Evolutionary conservation across 2,329 filamentous ascomycete species (phyloP).

Genomic region (Cladobotryum mycophilum): DNA sequence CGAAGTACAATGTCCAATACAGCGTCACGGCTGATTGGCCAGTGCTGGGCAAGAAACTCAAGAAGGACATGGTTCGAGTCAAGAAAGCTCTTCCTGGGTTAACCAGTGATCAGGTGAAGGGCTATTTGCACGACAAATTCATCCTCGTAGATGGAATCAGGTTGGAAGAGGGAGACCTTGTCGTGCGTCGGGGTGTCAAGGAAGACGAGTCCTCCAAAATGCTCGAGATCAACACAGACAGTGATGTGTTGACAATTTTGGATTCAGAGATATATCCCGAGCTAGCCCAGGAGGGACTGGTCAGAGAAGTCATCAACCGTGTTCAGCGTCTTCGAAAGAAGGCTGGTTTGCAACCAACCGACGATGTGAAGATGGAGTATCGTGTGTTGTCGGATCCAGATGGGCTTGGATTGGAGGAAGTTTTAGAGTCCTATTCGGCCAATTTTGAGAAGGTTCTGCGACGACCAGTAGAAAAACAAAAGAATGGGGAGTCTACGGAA

Average conservation of each 20-base stretch:
- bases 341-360: conserved; percentile 81
- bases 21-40: conserved; percentile 89
- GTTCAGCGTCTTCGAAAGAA: conserved; percentile 93
- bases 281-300: conserved; percentile 80
- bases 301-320: conserved; percentile 86
- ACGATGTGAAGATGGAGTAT: conserved; percentile 96
- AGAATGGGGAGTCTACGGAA: conserved; percentile 19
- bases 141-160: conserved; percentile 82
- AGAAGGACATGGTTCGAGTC: conserved; percentile 87
- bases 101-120: conserved; percentile 72
- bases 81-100: conserved; percentile 82
- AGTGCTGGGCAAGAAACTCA: conserved; percentile 90
- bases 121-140: conserved; percentile 65
- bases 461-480: conserved; percentile 58
- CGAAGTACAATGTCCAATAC: conserved; percentile 87
- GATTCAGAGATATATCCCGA: conserved; percentile 77
- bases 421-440: conserved; percentile 61
- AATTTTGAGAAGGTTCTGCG: conserved; percentile 72
- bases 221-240: conserved; percentile 81
- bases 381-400: conserved; percentile 73
- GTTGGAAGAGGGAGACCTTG: conserved; percentile 74
- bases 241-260: conserved; percentile 87
- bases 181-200: conserved; percentile 68
- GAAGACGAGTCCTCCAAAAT: conserved; percentile 64
- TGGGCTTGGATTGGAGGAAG: conserved; percentile 61